phyloP scores from a whole-genome alignment of 768 basidiomycete genomes.

The Mycena venus region DNA sequence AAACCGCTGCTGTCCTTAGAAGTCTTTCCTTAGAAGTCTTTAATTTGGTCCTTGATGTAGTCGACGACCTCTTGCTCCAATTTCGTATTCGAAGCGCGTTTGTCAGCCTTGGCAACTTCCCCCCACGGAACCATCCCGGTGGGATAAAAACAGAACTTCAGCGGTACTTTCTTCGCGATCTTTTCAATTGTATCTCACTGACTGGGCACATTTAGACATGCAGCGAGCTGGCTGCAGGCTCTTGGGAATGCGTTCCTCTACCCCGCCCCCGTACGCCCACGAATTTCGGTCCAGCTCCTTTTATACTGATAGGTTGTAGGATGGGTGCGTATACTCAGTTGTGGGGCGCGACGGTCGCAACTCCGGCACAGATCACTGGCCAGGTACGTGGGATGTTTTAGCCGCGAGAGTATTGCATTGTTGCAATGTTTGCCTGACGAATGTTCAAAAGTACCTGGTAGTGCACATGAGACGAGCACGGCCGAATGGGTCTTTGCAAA shows the following conservation, averaged over 20 bases:
- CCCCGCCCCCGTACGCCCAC: conserved; percentile 10
- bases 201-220: neutral
- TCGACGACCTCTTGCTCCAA: conserved; percentile 50
- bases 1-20: too few species aligned
- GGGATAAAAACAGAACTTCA: conserved; percentile 34
- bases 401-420: neutral
- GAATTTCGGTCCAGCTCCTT: neutral
- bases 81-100: conserved; percentile 41
- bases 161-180: too few species aligned
- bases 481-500: conserved; percentile 44
- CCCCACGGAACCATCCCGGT: conserved; percentile 54
- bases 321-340: conserved; percentile 24
- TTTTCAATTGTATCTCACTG: too few species aligned
- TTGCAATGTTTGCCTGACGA: too few species aligned
- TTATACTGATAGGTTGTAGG: neutral
- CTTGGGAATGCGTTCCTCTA: neutral
- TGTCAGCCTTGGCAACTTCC: conserved; percentile 40
- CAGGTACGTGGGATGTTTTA: conserved; percentile 10
- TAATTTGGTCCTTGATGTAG: conserved; percentile 22
- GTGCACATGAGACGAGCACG: conserved; percentile 41
- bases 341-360: conserved; percentile 28
- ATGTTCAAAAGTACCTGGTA: conserved; percentile 44
- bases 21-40: conserved; percentile 22
- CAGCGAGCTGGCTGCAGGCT: neutral
- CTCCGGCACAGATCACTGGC: conserved; percentile 22